Evolutionary conservation across 257 asterid genomes (phyloP), one percentile per base, ranked within the genome.

Genomic region (Capsicum rhomboideum): DNA sequence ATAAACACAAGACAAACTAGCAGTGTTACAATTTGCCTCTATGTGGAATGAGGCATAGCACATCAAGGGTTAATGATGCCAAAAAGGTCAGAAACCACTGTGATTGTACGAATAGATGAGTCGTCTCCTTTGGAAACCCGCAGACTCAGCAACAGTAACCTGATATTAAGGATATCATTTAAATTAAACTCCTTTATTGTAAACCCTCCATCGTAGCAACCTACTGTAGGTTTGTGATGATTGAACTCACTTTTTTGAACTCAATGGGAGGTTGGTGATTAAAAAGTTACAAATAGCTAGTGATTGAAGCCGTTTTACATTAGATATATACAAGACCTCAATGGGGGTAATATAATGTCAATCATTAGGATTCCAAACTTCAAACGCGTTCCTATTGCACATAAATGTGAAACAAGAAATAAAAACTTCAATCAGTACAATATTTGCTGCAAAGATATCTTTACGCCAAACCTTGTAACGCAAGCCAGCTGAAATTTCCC

Each of bases 401-500:
- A 42, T 37, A 28, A 9, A 82, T 29, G 66, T 18, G 49, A 85
- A 69, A 23, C 44, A 59, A 78, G 64, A 79, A 34, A 46, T 29
- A 28, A 71, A 5, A 84, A 26, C 81, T 55, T 81, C 75, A 11
- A 86, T 78, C 86, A 49, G 34, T 61, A 49, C 80, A 77, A 74
- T 58, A 77, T 81, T 37, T 10, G 29, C 54, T 77, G 26, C 49
- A 84, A 56, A 46, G 82, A 37, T 54, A 66, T 80, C 49, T 72
- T 85, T 87, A 88, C 77, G 69, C 68, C 92, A 83, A 87, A 93
- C 99, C 99, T 97, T 97, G 88, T 93, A 95, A 20, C 91, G 97
- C 88, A 97, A 88, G 87, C 99, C 99, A 88, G 83, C 98, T 78
- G 99, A 92, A 82, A 97, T 91, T 88, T 97, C 99, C 99, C 99